phyloP scores from a whole-genome alignment of 352 stramenopile species.

The Pythium phragmiticola region DNA sequence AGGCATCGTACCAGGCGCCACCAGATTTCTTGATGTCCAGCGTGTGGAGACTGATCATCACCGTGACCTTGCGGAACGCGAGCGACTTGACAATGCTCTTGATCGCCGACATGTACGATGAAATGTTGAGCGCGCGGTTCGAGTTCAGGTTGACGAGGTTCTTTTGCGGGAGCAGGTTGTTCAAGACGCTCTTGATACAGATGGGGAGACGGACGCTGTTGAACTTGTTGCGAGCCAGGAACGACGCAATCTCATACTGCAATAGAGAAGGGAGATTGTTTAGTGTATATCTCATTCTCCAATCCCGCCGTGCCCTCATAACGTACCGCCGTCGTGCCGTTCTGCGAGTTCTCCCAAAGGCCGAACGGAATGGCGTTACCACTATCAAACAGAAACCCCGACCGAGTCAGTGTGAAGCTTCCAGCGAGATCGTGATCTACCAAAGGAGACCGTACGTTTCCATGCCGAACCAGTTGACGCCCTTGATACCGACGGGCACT shows the following conservation, averaged over 20 bases:
- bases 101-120: slow-evolving; percentile 39
- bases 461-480: slow-evolving; percentile 86
- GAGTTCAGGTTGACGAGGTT: slow-evolving; percentile 35
- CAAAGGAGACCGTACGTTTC: slow-evolving; percentile 43
- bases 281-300: too few relatives aligned
- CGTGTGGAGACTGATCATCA: slow-evolving; percentile 44
- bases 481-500: slow-evolving; percentile 75
- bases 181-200: slow-evolving; percentile 18
- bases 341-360: slow-evolving; percentile 58
- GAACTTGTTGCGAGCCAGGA: slow-evolving; percentile 76
- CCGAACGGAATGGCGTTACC: slow-evolving; percentile 51
- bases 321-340: slow-evolving; percentile 57
- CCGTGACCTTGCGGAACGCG: slow-evolving; percentile 40
- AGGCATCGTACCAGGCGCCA: slow-evolving; percentile 35
- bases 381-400: slow-evolving; percentile 9
- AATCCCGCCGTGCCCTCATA: too few relatives aligned
- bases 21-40: slow-evolving; percentile 28
- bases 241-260: slow-evolving; percentile 49
- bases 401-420: neutral
- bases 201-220: slow-evolving; percentile 70
- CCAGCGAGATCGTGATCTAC: too few relatives aligned
- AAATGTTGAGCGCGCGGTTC: slow-evolving; percentile 55
- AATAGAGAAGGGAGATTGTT: neutral
- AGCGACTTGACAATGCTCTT: slow-evolving; percentile 41
- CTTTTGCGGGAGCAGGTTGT: slow-evolving; percentile 48